These are phyloP conservation scores for Gracilaria domingensis DNA, from an alignment of 23 red algal genomes.

Conservation along the genomic window DNA sequence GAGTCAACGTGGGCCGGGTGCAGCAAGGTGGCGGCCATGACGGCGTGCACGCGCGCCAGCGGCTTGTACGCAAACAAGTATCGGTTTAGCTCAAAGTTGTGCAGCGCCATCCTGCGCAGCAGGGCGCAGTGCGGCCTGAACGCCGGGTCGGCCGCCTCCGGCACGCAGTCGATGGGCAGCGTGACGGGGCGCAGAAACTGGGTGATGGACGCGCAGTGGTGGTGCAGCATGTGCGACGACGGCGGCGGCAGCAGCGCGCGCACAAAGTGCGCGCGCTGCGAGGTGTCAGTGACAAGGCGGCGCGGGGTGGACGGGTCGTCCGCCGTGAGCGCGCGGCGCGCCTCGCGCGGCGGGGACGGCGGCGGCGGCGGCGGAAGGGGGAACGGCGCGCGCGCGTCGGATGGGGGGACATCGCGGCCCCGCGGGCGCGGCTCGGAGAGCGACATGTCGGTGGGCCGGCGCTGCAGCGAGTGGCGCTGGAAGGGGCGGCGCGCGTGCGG, in stretches of 20 bases:
- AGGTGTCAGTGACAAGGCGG: conserved; percentile 39
- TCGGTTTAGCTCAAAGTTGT: conserved; percentile 63
- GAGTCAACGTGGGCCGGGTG: conserved; percentile 8
- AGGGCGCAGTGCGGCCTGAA: conserved; percentile 49
- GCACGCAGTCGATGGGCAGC: conserved; percentile 49
- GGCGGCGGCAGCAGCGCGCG: conserved; percentile 32
- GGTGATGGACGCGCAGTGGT: conserved; percentile 55
- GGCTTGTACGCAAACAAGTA: conserved; percentile 70
- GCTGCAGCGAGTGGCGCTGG: conserved; percentile 1
- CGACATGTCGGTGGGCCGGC: no score
- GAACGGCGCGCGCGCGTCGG: no score
- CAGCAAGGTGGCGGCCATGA: conserved; percentile 44
- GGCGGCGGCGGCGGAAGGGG: no score
- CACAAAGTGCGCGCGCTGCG: conserved; percentile 15
- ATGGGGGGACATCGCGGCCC: no score
- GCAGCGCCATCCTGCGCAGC: conserved; percentile 33
- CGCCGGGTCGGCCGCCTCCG: conserved; percentile 37
- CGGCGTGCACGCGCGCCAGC: conserved; percentile 50
- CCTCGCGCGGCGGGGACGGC: no score
- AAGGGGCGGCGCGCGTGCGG: background rate
- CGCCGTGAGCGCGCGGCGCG: background rate
- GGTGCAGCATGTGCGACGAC: conserved; percentile 28
- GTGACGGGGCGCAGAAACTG: conserved; percentile 46
- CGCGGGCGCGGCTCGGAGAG: no score
- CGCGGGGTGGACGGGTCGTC: conserved; percentile 25